Conservation (phyloP, 2,329 filamentous ascomycete species). For the Trichoderma brevicompactum region DNA sequence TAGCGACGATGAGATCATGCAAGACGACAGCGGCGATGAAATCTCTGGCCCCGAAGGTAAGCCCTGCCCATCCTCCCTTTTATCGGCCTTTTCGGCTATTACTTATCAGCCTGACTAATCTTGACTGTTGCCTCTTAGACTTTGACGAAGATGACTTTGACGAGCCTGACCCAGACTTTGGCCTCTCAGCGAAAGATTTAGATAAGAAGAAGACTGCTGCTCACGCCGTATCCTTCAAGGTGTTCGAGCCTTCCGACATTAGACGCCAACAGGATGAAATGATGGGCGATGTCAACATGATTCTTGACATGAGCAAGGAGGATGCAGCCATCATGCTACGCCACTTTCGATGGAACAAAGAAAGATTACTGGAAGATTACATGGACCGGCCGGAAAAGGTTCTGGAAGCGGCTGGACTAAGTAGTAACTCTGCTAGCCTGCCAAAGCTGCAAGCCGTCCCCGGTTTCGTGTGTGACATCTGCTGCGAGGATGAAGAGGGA, state of each 20-base stretch:
- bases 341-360: constrained; percentile 94
- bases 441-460: constrained; percentile 72
- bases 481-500: constrained; percentile 82
- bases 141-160: constrained; percentile 62
- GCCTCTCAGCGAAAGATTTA: constrained; percentile 62
- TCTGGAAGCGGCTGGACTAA: constrained; percentile 82
- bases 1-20: constrained; percentile 72
- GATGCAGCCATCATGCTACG: constrained; percentile 88
- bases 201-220: constrained; percentile 72
- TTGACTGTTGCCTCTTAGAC: constrained; percentile 47
- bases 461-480: constrained; percentile 92
- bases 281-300: constrained; percentile 87
- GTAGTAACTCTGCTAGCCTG: constrained; percentile 61
- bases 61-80: constrained; percentile 23
- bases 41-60: constrained; percentile 58
- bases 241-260: constrained; percentile 80
- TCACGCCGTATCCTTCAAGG: constrained; percentile 84
- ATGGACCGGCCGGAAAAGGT: constrained; percentile 86
- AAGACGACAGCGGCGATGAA: constrained; percentile 78
- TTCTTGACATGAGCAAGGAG: constrained; percentile 86
- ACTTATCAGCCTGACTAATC: constrained; percentile 20
- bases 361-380: constrained; percentile 90
- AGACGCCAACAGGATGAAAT: constrained; percentile 83
- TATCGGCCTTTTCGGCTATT: constrained; percentile 1
- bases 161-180: constrained; percentile 60